These are phyloP conservation scores for Populus hybrid DNA, from an alignment of 441 rosid genomes.

Conservation along the genomic window DNA sequence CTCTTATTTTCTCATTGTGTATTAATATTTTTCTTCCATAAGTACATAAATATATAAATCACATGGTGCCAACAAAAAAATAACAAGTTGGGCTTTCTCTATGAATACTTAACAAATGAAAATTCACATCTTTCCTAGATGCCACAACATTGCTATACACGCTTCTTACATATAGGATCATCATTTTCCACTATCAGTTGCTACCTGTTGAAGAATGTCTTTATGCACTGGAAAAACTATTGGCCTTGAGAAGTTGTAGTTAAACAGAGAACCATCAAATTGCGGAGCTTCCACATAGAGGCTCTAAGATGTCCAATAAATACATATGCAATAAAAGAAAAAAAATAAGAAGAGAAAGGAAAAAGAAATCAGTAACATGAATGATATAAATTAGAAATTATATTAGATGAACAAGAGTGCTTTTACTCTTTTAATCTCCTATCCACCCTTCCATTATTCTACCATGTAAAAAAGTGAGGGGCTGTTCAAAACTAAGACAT, in stretches of 20 bases:
- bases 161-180: background rate
- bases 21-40: slow-evolving; percentile 6
- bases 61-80: background rate
- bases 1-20: background rate
- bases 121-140: slow-evolving; percentile 3
- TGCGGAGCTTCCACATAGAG: slow-evolving; percentile 78
- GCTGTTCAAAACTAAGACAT: background rate
- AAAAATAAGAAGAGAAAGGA: background rate
- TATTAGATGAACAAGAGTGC: background rate
- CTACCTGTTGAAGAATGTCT: slow-evolving; percentile 44
- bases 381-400: slow-evolving; percentile 11
- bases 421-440: background rate
- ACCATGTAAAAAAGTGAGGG: background rate
- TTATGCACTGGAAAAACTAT: slow-evolving; percentile 74
- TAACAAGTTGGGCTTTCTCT: background rate
- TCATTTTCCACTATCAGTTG: slow-evolving; percentile 9
- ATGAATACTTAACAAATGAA: slow-evolving; percentile 12
- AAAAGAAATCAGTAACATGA: background rate
- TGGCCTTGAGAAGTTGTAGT: slow-evolving; percentile 60
- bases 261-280: slow-evolving; percentile 37
- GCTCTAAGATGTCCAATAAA: slow-evolving; percentile 45
- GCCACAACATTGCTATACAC: slow-evolving; percentile 5
- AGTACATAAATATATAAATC: background rate
- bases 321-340: background rate
- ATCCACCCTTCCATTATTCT: background rate